Evolutionary conservation across 2,329 filamentous ascomycete genomes (phyloP).

Genomic region (Dendryphion nanum): DNA sequence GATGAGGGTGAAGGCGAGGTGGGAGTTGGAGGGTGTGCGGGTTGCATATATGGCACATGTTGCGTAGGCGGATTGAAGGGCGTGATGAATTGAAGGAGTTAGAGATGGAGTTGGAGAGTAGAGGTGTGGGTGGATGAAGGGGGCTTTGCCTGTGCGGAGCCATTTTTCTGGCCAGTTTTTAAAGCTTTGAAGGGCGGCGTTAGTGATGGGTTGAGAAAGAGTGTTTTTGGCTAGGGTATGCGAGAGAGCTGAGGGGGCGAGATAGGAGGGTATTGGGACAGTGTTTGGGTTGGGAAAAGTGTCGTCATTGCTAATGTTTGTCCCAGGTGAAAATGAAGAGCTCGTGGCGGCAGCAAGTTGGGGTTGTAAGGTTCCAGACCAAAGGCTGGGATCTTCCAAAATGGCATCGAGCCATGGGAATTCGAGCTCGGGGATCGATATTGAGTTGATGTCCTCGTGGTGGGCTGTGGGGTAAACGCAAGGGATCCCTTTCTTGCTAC

Average conservation of each 20-base stretch:
- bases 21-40: conserved; percentile 5
- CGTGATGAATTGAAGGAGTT: too few relatives aligned
- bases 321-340: not conserved
- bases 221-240: not conserved
- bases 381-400: conserved; percentile 10
- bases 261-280: too few relatives aligned
- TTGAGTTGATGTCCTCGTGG: too few relatives aligned
- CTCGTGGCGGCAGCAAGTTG: not conserved
- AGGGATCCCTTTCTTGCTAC: conserved; percentile 9
- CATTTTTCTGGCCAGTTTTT: conserved; percentile 15
- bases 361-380: conserved; percentile 6
- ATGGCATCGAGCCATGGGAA: conserved; percentile 17
- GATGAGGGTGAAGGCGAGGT: conserved; percentile 11
- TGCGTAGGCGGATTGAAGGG: conserved; percentile 12
- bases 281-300: conserved; percentile 7
- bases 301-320: not conserved
- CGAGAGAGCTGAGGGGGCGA: not conserved
- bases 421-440: conserved; percentile 12
- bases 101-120: conserved; percentile 6
- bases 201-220: conserved; percentile 10
- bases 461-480: conserved; percentile 11
- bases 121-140: conserved; percentile 10
- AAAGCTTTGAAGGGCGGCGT: conserved; percentile 16
- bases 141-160: conserved; percentile 13
- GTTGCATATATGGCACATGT: conserved; percentile 13